Percentiles rank a stretch among this genome's conserved stretches.
Conservation (phyloP, 345 rosid species). For the Euclidium syriacum region DNA sequence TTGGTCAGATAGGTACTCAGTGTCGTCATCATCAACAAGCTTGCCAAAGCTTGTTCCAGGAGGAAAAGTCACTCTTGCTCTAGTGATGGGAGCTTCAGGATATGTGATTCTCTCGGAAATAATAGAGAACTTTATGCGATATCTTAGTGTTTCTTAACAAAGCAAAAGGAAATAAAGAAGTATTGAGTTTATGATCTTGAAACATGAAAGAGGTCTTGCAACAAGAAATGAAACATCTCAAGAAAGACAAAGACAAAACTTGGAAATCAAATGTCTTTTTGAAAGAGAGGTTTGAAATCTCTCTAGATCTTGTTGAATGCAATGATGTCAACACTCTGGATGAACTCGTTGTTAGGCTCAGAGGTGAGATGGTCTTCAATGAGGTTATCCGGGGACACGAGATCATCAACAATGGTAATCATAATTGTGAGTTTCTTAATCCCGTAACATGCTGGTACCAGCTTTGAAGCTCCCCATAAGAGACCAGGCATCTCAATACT, state of each 20-base stretch:
- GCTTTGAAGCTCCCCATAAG: slow-evolving; percentile 90
- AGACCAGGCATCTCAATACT: slow-evolving; percentile 78
- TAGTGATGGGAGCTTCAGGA: slow-evolving; percentile 61
- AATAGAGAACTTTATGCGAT: slow-evolving; percentile 7
- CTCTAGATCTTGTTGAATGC: slow-evolving; percentile 94
- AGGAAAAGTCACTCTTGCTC: slow-evolving; percentile 57
- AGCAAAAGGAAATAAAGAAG: neutral
- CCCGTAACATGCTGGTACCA: slow-evolving; percentile 83
- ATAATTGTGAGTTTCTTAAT: slow-evolving; percentile 88
- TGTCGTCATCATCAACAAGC: slow-evolving; percentile 28
- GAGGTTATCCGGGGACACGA: slow-evolving; percentile 77
- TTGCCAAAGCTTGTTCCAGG: slow-evolving; percentile 59
- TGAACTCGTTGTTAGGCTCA: slow-evolving; percentile 68
- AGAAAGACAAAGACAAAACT: slow-evolving; percentile 5
- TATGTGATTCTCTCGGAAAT: slow-evolving; percentile 57
- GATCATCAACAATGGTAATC: slow-evolving; percentile 89
- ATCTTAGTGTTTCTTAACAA: neutral
- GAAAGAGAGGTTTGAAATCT: slow-evolving; percentile 5
- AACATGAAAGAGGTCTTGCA: slow-evolving; percentile 13
- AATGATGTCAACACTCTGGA: slow-evolving; percentile 93
- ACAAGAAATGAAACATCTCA: slow-evolving; percentile 7
- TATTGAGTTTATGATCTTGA: no score
- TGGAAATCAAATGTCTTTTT: slow-evolving; percentile 6
- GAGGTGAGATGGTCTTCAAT: slow-evolving; percentile 68
- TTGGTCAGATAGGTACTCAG: slow-evolving; percentile 79